Evolutionary conservation across 768 basidiomycete species (phyloP).

Genomic region (Sporobolomyces phaffii): DNA sequence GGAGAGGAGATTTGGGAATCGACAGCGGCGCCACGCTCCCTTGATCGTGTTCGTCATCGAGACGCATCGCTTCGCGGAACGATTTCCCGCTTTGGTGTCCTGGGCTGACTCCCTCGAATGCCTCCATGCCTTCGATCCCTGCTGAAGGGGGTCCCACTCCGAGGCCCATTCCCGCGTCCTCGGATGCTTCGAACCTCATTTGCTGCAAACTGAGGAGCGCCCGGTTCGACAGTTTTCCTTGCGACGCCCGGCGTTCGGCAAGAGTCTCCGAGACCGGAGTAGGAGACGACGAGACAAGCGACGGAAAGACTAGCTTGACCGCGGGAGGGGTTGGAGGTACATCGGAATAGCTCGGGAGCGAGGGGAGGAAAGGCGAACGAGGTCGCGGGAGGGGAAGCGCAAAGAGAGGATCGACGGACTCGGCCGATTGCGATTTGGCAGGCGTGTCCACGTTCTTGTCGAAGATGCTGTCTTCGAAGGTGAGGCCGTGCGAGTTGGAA

Average conservation of each 20-base stretch:
- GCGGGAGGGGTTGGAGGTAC: neutral
- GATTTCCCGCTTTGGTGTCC: neutral
- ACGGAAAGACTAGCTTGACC: neutral
- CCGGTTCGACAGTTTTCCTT: constrained; percentile 28
- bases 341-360: neutral
- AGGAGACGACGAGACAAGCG: neutral
- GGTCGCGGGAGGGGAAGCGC: neutral
- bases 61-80: neutral
- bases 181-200: constrained; percentile 36
- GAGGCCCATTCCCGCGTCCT: constrained; percentile 29
- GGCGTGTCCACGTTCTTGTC: neutral
- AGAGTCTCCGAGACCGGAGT: neutral
- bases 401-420: no score
- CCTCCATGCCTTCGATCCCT: constrained; percentile 11
- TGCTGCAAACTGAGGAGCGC: constrained; percentile 31
- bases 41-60: neutral
- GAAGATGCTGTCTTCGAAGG: constrained; percentile 1
- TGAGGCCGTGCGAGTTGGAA: neutral
- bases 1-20: neutral
- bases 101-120: neutral
- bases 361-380: neutral
- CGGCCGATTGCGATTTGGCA: no score
- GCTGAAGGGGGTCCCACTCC: constrained; percentile 33
- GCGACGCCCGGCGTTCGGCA: constrained; percentile 21
- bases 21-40: neutral